Percentiles rank a stretch among this genome's conserved stretches.
Conservation (phyloP, 176 grass and related monocot species). For the Carex littledalei region DNA sequence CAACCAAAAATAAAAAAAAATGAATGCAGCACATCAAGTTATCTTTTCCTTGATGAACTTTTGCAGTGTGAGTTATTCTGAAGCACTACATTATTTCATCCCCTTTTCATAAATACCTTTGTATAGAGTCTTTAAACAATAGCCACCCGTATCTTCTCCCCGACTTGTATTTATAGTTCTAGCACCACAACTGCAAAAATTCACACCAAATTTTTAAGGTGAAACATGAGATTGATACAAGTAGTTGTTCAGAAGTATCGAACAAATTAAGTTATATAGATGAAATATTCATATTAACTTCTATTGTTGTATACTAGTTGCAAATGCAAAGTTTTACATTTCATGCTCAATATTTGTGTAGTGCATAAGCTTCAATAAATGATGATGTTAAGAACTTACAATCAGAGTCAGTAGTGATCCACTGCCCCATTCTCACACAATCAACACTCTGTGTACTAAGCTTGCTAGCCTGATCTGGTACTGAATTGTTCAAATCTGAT, state of each 20-base stretch:
- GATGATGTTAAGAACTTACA: slow-evolving; percentile 31
- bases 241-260: background rate
- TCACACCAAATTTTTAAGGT: background rate
- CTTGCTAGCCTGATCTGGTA: background rate
- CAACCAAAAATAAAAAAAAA: background rate
- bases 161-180: slow-evolving; percentile 32
- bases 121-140: background rate
- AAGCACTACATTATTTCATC: background rate
- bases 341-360: background rate
- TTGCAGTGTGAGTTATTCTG: background rate
- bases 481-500: background rate
- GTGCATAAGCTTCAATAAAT: background rate
- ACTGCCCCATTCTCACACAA: slow-evolving; percentile 27
- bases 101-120: background rate
- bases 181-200: slow-evolving; percentile 42
- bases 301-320: background rate
- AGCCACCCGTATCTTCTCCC: background rate
- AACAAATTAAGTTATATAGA: background rate
- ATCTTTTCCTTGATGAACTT: background rate
- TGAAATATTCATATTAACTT: background rate
- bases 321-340: background rate
- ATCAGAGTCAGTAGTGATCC: slow-evolving; percentile 56
- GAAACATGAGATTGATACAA: background rate
- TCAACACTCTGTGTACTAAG: background rate
- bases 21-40: background rate